phyloP scores from a whole-genome alignment of 2,329 filamentous ascomycete species.

The Fusarium sp. region DNA sequence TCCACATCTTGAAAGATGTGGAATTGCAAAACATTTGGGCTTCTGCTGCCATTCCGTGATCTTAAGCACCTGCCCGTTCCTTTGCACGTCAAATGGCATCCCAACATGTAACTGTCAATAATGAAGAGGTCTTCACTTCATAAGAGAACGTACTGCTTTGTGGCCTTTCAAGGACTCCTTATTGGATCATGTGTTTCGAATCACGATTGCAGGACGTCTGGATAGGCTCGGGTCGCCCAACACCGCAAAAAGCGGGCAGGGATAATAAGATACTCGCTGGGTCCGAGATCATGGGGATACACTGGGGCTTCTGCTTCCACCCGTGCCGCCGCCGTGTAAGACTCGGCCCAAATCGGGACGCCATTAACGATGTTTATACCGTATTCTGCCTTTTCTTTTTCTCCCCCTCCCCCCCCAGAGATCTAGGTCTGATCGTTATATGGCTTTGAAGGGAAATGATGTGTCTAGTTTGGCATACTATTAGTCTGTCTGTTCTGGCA shows the following conservation, averaged over 20 bases:
- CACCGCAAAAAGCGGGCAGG: conserved; percentile 7
- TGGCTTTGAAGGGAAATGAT: not conserved
- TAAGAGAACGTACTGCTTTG: not conserved
- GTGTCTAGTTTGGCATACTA: not conserved
- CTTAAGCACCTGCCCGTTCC: not conserved
- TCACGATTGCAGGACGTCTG: conserved; percentile 4
- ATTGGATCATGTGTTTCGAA: not conserved
- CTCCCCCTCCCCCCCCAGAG: not conserved
- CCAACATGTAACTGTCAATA: not conserved
- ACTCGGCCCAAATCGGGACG: conserved; percentile 10
- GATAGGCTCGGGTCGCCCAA: not conserved
- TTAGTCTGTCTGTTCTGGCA: not conserved
- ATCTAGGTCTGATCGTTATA: not conserved
- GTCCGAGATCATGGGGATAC: conserved; percentile 12
- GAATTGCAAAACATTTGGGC: conserved; percentile 6
- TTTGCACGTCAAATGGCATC: not conserved
- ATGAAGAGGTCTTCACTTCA: not conserved
- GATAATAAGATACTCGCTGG: not conserved
- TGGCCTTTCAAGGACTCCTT: not conserved
- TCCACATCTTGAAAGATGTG: not conserved
- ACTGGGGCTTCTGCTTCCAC: conserved; percentile 30
- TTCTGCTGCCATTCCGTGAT: not conserved
- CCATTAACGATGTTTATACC: not conserved
- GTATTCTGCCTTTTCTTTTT: not conserved
- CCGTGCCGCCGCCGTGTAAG: conserved; percentile 1